phyloP scores from a whole-genome alignment of 805 yeast genomes.

The Saccharomycopsis fibuligera region DNA sequence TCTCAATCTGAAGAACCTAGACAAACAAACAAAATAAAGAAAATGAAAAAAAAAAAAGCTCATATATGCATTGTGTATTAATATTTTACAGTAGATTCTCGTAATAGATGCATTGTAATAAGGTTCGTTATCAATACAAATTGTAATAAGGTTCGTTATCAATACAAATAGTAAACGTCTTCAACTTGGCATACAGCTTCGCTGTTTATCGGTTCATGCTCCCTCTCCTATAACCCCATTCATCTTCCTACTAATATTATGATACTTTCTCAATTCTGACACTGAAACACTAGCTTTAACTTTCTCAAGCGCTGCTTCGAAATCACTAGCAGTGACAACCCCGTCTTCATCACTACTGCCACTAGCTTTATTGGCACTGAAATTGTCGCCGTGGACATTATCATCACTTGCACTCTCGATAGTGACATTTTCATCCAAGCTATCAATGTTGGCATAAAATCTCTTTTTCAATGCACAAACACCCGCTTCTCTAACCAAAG shows the following conservation, averaged over 20 bases:
- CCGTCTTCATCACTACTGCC: constrained; percentile 32
- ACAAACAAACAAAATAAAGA: too few species aligned
- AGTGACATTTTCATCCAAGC: constrained; percentile 43
- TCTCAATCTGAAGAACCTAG: too few species aligned
- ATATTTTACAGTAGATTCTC: too few species aligned
- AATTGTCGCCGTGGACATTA: constrained; percentile 33
- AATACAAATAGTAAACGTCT: too few species aligned
- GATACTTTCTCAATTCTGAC: constrained; percentile 71
- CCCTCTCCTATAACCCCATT: constrained; percentile 18
- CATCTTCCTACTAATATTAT: constrained; percentile 62
- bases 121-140: too few species aligned
- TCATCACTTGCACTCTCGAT: constrained; percentile 34
- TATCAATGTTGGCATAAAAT: constrained; percentile 47
- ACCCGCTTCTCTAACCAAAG: constrained; percentile 91
- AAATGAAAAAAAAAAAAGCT: too few species aligned
- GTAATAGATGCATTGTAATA: too few species aligned
- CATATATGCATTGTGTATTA: too few species aligned
- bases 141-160: too few species aligned
- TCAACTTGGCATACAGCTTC: too few species aligned
- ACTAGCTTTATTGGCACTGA: too few species aligned
- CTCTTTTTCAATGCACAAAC: constrained; percentile 75
- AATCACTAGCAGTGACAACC: constrained; percentile 59
- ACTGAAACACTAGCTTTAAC: constrained; percentile 91
- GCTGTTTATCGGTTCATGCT: too few species aligned
- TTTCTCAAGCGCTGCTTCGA: constrained; percentile 59